Conservation (phyloP, 257 asterid genomes). For the Nicotiana tabacum region DNA sequence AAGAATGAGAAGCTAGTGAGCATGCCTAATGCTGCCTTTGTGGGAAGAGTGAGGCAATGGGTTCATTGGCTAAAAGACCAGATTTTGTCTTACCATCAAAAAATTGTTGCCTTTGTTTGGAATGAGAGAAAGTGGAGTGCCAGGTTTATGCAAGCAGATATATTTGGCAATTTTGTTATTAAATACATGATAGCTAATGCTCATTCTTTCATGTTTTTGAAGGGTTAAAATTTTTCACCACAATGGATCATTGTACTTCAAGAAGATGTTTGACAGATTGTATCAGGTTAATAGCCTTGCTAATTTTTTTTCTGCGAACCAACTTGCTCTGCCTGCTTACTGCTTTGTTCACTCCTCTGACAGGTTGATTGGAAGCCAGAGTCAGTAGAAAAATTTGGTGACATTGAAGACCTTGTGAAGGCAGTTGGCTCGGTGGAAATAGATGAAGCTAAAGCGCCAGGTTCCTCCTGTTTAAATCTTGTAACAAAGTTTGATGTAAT, state of each 20-base stretch:
- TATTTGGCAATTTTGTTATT: neutral
- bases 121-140: neutral
- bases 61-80: no score
- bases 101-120: neutral
- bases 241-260: slow-evolving; percentile 80
- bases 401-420: slow-evolving; percentile 50
- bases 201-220: slow-evolving; percentile 17
- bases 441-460: slow-evolving; percentile 58
- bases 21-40: neutral
- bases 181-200: neutral
- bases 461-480: slow-evolving; percentile 26
- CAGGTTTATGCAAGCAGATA: neutral
- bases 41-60: neutral
- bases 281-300: slow-evolving; percentile 62
- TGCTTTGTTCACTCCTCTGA: slow-evolving; percentile 11
- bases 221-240: slow-evolving; percentile 89
- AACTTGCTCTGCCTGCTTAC: slow-evolving; percentile 22
- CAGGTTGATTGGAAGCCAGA: slow-evolving; percentile 97
- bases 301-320: slow-evolving; percentile 12
- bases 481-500: neutral
- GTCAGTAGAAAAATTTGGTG: slow-evolving; percentile 70
- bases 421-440: slow-evolving; percentile 58
- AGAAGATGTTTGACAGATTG: slow-evolving; percentile 81
- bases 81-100: no score
- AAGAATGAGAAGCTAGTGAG: slow-evolving; percentile 6